These are phyloP conservation scores for Candida mattraensis DNA, from an alignment of 805 yeast genomes.

Conservation along the genomic window DNA sequence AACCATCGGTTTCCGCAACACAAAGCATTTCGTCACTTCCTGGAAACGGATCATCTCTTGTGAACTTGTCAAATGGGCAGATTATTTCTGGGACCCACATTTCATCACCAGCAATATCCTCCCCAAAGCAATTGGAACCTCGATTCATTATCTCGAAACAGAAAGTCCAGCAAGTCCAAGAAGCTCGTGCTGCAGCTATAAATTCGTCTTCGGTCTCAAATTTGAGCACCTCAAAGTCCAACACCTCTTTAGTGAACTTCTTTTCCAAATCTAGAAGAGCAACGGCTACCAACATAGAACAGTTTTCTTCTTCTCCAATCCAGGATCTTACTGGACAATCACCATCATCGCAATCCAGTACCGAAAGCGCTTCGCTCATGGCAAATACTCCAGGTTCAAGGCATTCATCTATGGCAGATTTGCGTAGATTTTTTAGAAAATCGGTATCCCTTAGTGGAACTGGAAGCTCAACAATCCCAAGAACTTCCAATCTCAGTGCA, in stretches of 20 bases:
- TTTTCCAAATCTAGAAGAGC: slow-evolving; percentile 47
- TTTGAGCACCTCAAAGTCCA: slow-evolving; percentile 34
- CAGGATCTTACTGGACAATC: slow-evolving; percentile 34
- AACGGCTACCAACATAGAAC: slow-evolving; percentile 32
- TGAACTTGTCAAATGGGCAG: slow-evolving; percentile 53
- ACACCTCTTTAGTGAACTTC: slow-evolving; percentile 49
- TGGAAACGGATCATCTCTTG: slow-evolving; percentile 8
- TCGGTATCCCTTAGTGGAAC: slow-evolving; percentile 27
- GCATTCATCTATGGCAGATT: slow-evolving; percentile 77
- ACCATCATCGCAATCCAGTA: slow-evolving; percentile 33
- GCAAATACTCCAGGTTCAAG: slow-evolving; percentile 44
- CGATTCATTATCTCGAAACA: slow-evolving; percentile 83
- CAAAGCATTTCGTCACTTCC: slow-evolving; percentile 5
- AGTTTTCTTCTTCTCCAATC: slow-evolving; percentile 34
- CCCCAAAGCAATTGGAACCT: slow-evolving; percentile 68
- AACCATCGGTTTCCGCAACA: slow-evolving; percentile 30
- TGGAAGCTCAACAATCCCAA: slow-evolving; percentile 23
- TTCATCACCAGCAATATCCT: slow-evolving; percentile 65
- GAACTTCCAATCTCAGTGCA: slow-evolving; percentile 37
- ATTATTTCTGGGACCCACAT: slow-evolving; percentile 62
- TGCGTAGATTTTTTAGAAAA: slow-evolving; percentile 69
- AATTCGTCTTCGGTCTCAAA: slow-evolving; percentile 7
- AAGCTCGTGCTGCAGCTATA: slow-evolving; percentile 37
- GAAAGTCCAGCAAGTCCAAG: slow-evolving; percentile 57
- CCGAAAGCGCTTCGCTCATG: slow-evolving; percentile 20